A percentile compares a stretch with the other conserved stretches of the same genome.
These are phyloP conservation scores for Coniferiporia sulphurascens DNA, from an alignment of 1,284 basidiomycete species.

Conservation along the genomic window DNA sequence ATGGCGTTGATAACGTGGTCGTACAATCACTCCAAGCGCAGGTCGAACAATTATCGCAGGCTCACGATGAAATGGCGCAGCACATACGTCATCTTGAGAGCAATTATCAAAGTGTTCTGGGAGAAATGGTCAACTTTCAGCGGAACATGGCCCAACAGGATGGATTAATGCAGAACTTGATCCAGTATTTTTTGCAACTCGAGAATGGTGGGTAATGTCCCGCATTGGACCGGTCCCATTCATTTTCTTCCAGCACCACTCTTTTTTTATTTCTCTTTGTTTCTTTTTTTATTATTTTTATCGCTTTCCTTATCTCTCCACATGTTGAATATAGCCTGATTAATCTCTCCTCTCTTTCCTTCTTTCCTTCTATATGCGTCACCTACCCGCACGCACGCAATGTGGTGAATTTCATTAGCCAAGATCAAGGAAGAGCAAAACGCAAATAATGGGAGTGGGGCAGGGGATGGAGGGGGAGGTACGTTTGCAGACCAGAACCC, in stretches of 20 bases:
- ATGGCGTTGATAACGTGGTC: constrained; percentile 24
- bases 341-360: constrained; percentile 23
- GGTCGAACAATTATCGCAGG: constrained; percentile 44
- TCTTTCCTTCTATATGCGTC: constrained; percentile 22
- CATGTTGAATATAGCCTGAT: constrained; percentile 11
- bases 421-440: constrained; percentile 25
- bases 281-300: constrained; percentile 1
- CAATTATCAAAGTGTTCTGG: constrained; percentile 74
- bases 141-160: constrained; percentile 84
- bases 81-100: constrained; percentile 63
- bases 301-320: background rate
- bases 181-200: constrained; percentile 75
- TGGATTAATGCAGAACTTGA: constrained; percentile 75
- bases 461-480: constrained; percentile 3
- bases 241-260: background rate
- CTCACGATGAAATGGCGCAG: constrained; percentile 56
- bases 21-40: constrained; percentile 44
- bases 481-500: constrained; percentile 34
- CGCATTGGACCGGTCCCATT: background rate
- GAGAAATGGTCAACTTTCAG: constrained; percentile 82
- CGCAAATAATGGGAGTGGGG: constrained; percentile 8
- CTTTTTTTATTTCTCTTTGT: constrained; percentile 4
- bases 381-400: background rate
- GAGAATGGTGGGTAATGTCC: constrained; percentile 49
- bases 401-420: constrained; percentile 18